Evolutionary conservation across 2,329 filamentous ascomycete species (phyloP).

Genomic region (Calonectria honghensis): DNA sequence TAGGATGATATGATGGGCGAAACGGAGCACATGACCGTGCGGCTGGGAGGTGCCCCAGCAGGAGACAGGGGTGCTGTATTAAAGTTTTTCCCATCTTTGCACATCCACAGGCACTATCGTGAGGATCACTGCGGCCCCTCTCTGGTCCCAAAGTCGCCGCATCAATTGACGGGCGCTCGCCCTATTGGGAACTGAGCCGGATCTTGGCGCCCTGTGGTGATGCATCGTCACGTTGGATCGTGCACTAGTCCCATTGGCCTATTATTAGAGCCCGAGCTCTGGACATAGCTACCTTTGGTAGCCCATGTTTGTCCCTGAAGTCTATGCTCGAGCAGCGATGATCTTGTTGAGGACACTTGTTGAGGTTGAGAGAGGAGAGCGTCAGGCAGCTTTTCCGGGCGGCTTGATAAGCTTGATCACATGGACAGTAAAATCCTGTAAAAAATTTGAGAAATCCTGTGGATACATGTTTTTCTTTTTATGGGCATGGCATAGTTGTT

Average conservation of each 20-base stretch:
- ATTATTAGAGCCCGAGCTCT: neutral
- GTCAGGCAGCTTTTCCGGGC: neutral
- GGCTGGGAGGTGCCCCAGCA: neutral
- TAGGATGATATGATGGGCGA: neutral
- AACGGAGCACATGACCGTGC: neutral
- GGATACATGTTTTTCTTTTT: slow-evolving; percentile 6
- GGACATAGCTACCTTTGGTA: neutral
- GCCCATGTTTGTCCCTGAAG: neutral
- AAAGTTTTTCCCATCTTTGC: slow-evolving; percentile 6
- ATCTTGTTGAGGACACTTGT: slow-evolving; percentile 4
- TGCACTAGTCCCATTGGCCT: slow-evolving; percentile 3
- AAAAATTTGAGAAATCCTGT: neutral
- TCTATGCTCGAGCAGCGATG: neutral
- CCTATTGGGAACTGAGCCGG: neutral
- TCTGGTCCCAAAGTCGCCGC: neutral
- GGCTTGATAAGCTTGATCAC: neutral
- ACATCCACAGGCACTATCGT: neutral
- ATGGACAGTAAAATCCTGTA: slow-evolving; percentile 2
- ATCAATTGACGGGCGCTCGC: neutral
- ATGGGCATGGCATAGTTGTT: neutral
- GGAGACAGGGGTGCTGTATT: slow-evolving; percentile 1
- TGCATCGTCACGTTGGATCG: slow-evolving; percentile 3
- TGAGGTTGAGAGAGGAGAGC: neutral
- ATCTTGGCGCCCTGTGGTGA: neutral
- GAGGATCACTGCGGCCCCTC: slow-evolving; percentile 2